Base-by-base conservation (phyloP, 495 filamentous ascomycete species). In the Tuber magnatum region DNA sequence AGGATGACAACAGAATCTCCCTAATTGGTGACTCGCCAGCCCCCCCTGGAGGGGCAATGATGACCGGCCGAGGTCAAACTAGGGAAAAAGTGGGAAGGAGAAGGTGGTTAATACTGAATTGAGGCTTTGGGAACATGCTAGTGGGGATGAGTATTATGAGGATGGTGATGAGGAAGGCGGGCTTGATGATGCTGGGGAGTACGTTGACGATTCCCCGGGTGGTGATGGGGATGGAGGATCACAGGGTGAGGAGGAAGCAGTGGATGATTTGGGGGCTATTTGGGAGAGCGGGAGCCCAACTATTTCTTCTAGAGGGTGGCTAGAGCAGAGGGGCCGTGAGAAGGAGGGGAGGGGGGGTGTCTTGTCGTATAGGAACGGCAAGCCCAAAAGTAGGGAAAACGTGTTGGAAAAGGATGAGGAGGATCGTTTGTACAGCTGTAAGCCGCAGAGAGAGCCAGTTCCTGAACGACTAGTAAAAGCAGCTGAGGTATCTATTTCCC, bases 201-300 rank as follows among this genome's bases (percentile, higher is more conserved):
- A 79, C 28, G 78, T 75, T 68, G 72, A 70, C 56, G 44, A 71
- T 18, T 43, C 73, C 20, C 72, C 73, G 40, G 72, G 78, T 72
- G 69, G 71, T 48, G 75, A 79, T 44, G 77, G 69, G 8, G 73
- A 79, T 51, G 77, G 72, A 42, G 56, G 77, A 38, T 71, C 69
- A 2, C 76, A 79, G 51, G 77, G 68, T 39, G 76, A 75, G 4
- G 77, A 78, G 35, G 76, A 73, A 14, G 76, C 41, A n/a, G 78
- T 74, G 70, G 44, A 75, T 40, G 73, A 71, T 12, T 42, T 70
- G 16, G 76, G 72, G 4, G 56, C 10, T 7, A 72, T 79, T 51
- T 79, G 77, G 77, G 78, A 77, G 8, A 77, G 78, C 16, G 72
- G 56, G 8, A 79, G 76, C 40, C 77, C 77, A 48, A 79, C 77